Evolutionary conservation across 2,329 filamentous ascomycete genomes (phyloP), one percentile per base, ranked within the genome.

Genomic region (Xylaria sp.): DNA sequence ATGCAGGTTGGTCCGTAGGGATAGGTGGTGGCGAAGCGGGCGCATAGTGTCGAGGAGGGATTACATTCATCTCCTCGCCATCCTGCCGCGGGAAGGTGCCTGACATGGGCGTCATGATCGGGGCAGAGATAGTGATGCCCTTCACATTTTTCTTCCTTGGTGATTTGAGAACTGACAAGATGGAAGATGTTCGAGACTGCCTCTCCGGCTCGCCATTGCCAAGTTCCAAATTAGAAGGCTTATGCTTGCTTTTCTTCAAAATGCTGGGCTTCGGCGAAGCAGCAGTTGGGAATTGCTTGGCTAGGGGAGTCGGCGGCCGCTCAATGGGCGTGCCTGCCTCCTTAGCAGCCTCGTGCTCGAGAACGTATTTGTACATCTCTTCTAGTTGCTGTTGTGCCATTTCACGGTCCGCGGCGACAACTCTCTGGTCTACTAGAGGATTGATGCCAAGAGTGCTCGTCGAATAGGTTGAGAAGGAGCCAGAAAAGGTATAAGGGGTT

Each of bases 301-400:
- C 69, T 10, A 81, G 64, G 17, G 83, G 81, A 25, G 77, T 65
- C 62, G 79, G 79, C 42, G 83, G 81, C 5, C 76, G 77, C 25
- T 85, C 82, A 50, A 87, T 80, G 20, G 79, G 78, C 47, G 86
- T 75, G 36, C 88, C 88, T 54, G 83, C 83, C 70, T 85, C 82
- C 77, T 89, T 90, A 58, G 87, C 87, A 65, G 86, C 87, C 75
- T 97, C 94, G 73, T 97, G 92, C 78, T 94, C 93, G 89, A 97
- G 91, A 70, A 97, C 94, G 72, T 94, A 91, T 68, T 90, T 93
- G 80, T 97, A 98, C 77, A 98, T 89, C 73, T 92, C 89, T 78
- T 97, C 94, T 79, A 97, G 89, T 77, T 97, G 92, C 71, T 90
- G 85, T 78, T 96, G 90, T 69, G 92, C 89, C 82, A 90, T 90